Evolutionary conservation across 177 flowering plant genomes (phyloP).

Genomic region (Tripterygium wilfordii): DNA sequence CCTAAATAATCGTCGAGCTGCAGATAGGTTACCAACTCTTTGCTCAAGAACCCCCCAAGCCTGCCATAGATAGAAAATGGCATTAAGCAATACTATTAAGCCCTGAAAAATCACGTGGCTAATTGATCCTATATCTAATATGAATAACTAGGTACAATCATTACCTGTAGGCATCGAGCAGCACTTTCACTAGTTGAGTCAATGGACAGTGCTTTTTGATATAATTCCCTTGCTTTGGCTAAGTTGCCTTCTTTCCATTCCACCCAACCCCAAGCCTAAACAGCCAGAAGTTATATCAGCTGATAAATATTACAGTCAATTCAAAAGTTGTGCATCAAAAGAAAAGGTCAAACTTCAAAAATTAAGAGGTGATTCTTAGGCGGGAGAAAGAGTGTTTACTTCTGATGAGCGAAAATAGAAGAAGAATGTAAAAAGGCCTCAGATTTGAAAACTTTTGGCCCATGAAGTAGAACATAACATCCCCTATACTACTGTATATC

Average conservation of each 20-base stretch:
- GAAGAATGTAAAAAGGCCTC: too few relatives aligned
- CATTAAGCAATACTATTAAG: not conserved
- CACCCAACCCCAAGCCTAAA: constrained; percentile 99
- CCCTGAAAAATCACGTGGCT: too few relatives aligned
- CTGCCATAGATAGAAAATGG: constrained; percentile 27
- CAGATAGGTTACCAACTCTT: constrained; percentile 71
- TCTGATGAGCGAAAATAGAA: too few relatives aligned
- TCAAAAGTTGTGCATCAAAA: not conserved
- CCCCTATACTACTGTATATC: too few relatives aligned
- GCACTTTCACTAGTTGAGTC: constrained; percentile 76
- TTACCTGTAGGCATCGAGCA: constrained; percentile 94
- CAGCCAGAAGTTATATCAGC: not conserved
- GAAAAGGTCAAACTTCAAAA: not conserved
- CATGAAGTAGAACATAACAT: too few relatives aligned
- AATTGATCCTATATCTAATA: too few relatives aligned
- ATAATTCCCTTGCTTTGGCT: constrained; percentile 68
- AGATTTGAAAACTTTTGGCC: too few relatives aligned
- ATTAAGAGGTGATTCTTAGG: too few relatives aligned
- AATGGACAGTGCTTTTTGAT: constrained; percentile 75
- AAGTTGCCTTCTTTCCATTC: constrained; percentile 98
- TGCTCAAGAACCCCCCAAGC: constrained; percentile 99
- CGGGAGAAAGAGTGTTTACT: too few relatives aligned
- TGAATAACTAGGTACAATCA: too few relatives aligned
- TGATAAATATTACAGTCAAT: too few relatives aligned
- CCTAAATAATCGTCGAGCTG: constrained; percentile 83